phyloP scores from a whole-genome alignment of 129 eudicot species.

The Lonicera japonica region DNA sequence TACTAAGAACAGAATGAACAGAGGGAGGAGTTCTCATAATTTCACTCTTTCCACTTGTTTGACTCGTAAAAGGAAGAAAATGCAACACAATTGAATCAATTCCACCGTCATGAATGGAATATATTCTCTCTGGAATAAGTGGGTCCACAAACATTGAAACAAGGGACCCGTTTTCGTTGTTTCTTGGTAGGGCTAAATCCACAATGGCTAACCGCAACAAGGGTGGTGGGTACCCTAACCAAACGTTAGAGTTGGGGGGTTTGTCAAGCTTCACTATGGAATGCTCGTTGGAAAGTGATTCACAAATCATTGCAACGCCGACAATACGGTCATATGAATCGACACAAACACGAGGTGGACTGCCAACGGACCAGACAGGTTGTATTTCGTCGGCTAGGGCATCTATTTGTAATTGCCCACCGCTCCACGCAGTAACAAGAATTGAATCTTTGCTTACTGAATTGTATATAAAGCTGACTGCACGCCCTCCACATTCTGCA shows the following conservation, averaged over 20 bases:
- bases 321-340: constrained; percentile 49
- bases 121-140: constrained; percentile 72
- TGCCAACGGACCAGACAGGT: constrained; percentile 68
- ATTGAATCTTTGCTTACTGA: constrained; percentile 78
- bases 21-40: constrained; percentile 55
- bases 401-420: constrained; percentile 88
- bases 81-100: constrained; percentile 82
- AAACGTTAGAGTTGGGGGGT: constrained; percentile 38
- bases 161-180: constrained; percentile 24
- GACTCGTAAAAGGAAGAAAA: constrained; percentile 90
- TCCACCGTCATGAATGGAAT: constrained; percentile 78
- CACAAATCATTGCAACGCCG: constrained; percentile 95
- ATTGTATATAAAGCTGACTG: constrained; percentile 76
- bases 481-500: constrained; percentile 67
- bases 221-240: constrained; percentile 90
- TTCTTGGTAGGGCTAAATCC: constrained; percentile 73
- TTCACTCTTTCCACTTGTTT: constrained; percentile 57
- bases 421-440: constrained; percentile 77
- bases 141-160: constrained; percentile 69
- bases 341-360: constrained; percentile 67
- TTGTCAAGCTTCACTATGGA: constrained; percentile 46
- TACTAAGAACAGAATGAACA: constrained; percentile 70
- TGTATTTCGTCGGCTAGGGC: constrained; percentile 95
- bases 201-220: constrained; percentile 74
- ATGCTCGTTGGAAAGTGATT: constrained; percentile 32